Conservation (phyloP, 2,329 filamentous ascomycete species). For the Pyrenochaeta sp. region DNA sequence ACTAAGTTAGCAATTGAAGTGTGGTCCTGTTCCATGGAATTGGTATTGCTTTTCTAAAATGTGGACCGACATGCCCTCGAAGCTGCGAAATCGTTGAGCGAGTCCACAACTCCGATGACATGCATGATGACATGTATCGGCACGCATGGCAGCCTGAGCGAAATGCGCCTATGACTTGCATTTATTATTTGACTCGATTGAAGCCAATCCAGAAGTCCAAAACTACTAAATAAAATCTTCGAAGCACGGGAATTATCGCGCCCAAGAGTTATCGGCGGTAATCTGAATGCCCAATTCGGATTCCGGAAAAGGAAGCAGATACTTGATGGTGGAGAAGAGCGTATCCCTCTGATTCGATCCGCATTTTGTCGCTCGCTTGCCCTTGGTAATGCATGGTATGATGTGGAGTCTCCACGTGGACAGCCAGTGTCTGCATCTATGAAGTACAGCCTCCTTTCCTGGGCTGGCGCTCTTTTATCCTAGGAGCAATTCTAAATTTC, state of each 20-base stretch:
- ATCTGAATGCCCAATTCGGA: background rate
- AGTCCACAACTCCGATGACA: background rate
- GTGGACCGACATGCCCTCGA: background rate
- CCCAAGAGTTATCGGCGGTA: too few relatives aligned
- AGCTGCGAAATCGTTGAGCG: background rate
- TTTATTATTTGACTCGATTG: background rate
- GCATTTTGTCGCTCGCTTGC: constrained; percentile 3
- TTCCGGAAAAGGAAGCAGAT: background rate
- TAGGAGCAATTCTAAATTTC: background rate
- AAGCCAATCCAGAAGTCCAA: background rate
- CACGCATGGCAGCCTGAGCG: background rate
- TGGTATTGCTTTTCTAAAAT: background rate
- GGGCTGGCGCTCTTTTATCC: background rate
- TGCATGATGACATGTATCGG: background rate
- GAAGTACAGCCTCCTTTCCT: background rate
- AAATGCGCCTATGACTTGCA: background rate
- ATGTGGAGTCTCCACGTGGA: constrained; percentile 4
- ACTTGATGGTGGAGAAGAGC: background rate
- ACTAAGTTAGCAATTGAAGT: too few relatives aligned
- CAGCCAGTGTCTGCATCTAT: constrained; percentile 8
- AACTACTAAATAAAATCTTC: background rate
- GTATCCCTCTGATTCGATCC: background rate
- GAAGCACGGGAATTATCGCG: background rate
- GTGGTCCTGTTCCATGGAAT: background rate
- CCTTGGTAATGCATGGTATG: constrained; percentile 3